These are phyloP conservation scores for Alternaria gansuensis DNA, from an alignment of 2,329 filamentous ascomycete species.

Conservation along the genomic window DNA sequence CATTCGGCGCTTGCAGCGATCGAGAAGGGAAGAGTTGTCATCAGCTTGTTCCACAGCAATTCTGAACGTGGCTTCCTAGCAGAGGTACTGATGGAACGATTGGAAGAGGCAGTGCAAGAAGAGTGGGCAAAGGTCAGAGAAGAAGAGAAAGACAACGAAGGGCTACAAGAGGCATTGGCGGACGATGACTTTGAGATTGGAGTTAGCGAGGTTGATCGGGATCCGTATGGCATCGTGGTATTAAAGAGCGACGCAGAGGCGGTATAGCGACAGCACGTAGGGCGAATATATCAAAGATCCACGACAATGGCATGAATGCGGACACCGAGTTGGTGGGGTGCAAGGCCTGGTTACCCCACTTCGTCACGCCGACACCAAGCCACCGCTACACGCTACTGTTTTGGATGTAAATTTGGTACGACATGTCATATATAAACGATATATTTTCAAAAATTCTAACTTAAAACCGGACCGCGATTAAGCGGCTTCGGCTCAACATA, in stretches of 20 bases:
- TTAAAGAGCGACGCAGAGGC: slow-evolving; percentile 36
- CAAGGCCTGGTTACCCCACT: not conserved
- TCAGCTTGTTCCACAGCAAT: slow-evolving; percentile 92
- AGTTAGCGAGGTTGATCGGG: slow-evolving; percentile 81
- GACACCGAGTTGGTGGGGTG: not conserved
- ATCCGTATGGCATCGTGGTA: slow-evolving; percentile 79
- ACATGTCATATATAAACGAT: too few species aligned
- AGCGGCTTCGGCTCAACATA: slow-evolving; percentile 15
- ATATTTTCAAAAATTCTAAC: not conserved
- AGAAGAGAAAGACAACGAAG: slow-evolving; percentile 53
- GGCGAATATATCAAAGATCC: not conserved
- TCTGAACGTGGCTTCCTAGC: slow-evolving; percentile 85
- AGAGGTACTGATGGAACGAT: slow-evolving; percentile 71
- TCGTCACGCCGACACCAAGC: not conserved
- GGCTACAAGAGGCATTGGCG: slow-evolving; percentile 59
- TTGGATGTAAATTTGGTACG: too few species aligned
- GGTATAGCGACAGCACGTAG: not conserved
- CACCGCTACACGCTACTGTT: not conserved
- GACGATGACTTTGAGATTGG: slow-evolving; percentile 69
- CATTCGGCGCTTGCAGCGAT: slow-evolving; percentile 89
- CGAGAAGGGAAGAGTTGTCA: slow-evolving; percentile 81
- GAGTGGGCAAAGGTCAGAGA: slow-evolving; percentile 63
- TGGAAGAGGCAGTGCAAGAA: slow-evolving; percentile 67
- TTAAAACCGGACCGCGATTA: slow-evolving; percentile 22
- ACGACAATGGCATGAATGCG: not conserved